Base-by-base conservation (phyloP, 306 rosid species). In the Astragalus membranaceus region DNA sequence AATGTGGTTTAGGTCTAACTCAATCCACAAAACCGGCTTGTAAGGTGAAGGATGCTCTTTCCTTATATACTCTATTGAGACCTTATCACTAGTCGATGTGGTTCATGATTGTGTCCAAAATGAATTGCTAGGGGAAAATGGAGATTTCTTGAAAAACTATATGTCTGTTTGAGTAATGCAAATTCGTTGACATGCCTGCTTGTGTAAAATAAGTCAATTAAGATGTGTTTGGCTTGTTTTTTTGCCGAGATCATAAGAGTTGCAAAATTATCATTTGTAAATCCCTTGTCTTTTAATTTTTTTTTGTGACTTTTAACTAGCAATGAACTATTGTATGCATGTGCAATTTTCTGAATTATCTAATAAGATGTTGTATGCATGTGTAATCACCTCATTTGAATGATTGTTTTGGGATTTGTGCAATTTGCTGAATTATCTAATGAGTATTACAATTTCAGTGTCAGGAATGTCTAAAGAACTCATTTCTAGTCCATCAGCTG, bases 401-500 rank as follows among this genome's bases (percentile, higher is more conserved):
- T 58, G 10, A 6, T 33, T 62, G 52, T 13, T 10, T 1, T 65
- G 51, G 7, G 17, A 37, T 14, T 55, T 70, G 17, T 58, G 30
- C 72, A 53, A 17, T 75, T 64, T 61, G 10, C 58, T 53, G 44
- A 79, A 48, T n/a, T 61, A 54, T 51, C 20, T 70, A 23, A 61
- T 47, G 69, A 66, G 50, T 60, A 64, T 66, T 52, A 58, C 58
- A 12, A 32, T 50, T 76, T 77, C 77, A 82, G 92, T 51, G 74
- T 77, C 57, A 87, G 78, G 75, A 77, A 94, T 88, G 97, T 84
- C 90, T 78, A 78, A 60, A 69, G 90, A 85, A 81, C 75, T 75
- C 44, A 62, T 29, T 71, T 74, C 79, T 33, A 35, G 82, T 56
- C 88, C 81, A 72, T 71, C 81, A 1, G 67, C 75, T 35, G 63